Conservation (phyloP, 2,329 filamentous ascomycete species). For the Beauveria australis region DNA sequence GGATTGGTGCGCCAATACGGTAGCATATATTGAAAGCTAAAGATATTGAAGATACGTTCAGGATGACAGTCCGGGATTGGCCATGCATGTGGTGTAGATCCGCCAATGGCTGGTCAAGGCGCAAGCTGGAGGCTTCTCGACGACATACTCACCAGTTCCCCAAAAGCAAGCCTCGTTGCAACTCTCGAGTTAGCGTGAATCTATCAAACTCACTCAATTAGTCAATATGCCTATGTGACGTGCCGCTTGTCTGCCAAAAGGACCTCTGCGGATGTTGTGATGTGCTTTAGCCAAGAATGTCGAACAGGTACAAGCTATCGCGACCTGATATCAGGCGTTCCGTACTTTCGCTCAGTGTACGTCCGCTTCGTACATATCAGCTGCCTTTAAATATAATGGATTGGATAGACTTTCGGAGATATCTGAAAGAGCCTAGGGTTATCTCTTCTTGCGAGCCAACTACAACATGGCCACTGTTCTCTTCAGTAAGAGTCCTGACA, state of each 20-base stretch:
- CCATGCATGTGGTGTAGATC: background rate
- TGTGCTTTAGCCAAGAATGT: conserved; percentile 8
- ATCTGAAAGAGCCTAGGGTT: background rate
- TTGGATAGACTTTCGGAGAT: background rate
- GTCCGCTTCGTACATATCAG: background rate
- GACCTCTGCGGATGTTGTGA: background rate
- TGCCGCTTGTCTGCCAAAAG: background rate
- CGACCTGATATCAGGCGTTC: background rate
- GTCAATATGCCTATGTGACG: background rate
- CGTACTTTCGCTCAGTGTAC: background rate
- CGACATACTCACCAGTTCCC: background rate
- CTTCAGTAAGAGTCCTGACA: conserved; percentile 2
- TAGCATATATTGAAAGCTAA: background rate
- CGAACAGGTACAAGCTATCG: background rate
- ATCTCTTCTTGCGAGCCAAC: background rate
- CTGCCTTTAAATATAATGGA: background rate
- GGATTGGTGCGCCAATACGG: background rate
- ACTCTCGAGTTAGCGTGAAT: background rate
- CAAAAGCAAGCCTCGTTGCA: background rate
- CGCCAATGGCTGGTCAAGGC: background rate
- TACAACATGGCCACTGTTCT: conserved; percentile 13
- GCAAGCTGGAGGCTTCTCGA: background rate
- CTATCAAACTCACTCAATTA: background rate
- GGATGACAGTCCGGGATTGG: background rate
- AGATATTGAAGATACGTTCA: too few relatives aligned